Base-by-base conservation (phyloP, 2,329 filamentous ascomycete species). In the Colletotrichum tanaceti region DNA sequence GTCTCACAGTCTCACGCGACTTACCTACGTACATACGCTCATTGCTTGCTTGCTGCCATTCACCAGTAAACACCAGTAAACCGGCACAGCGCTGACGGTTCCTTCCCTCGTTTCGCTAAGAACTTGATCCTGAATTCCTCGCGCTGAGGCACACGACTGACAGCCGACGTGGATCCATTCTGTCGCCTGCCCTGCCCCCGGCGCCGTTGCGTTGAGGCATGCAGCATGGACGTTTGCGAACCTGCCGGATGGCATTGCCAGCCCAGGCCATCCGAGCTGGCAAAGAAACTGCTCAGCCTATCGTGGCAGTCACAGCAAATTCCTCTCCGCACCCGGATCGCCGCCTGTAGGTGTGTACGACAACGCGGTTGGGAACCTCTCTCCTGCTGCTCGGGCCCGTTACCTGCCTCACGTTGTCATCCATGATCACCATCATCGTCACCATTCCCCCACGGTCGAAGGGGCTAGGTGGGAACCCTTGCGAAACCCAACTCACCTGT, bases 61-160 rank as follows among this genome's bases (percentile, higher is more conserved):
- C 50, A 20, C 46, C 46, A 60, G 20, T 53, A 32, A 22, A 53
- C n/a, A n/a, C n/a, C n/a, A n/a, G n/a, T n/a, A n/a, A n/a, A n/a
- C n/a, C n/a, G n/a, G n/a, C n/a, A n/a, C n/a, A n/a, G n/a, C n/a
- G n/a, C 61, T 58, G 54, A 65, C 44, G 38, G 44, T 47, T 49
- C 43, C 65, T 61, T 58, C 54, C 38, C 49, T 68, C 46, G 60
- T 68, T 64, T 58, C 65, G 61, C 61, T 24, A 49, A 41, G 61
- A 28, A 59, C 53, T 58, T 38, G 61, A 58, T 68, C 54, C 47
- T 65, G 49, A 49, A 54, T 54, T 39, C 41, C 35, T 43, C 44
- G 55, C 49, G 61, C 49, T 49, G 49, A n/a, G 35, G 65, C 65
- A 68, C 47, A 54, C 65, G 49, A 68, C 61, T 68, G 65, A 49